Evolutionary conservation across 2,329 filamentous ascomycete genomes (phyloP).

Genomic region (Pseudopithomyces maydicus): DNA sequence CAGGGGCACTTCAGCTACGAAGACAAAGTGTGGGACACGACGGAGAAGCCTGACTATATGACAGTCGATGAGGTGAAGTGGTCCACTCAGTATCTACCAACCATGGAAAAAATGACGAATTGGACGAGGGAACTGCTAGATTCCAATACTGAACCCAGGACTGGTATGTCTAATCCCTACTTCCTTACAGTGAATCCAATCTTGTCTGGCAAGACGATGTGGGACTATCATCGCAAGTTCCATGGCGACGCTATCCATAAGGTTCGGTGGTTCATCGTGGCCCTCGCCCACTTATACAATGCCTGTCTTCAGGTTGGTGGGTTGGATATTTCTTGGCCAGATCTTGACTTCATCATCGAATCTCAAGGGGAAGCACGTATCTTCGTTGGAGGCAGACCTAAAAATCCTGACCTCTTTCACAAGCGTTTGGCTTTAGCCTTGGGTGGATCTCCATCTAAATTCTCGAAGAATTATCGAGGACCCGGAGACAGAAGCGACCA

Average conservation of each 20-base stretch:
- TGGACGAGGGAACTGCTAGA: conserved; percentile 13
- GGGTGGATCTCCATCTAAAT: conserved; percentile 1
- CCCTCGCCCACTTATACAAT: conserved; percentile 25
- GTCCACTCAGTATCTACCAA: conserved; percentile 15
- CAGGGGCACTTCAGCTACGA: conserved; percentile 21
- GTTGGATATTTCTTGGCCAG: conserved; percentile 17
- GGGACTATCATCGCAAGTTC: conserved; percentile 13
- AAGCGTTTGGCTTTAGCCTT: conserved; percentile 11
- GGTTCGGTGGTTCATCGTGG: conserved; percentile 20
- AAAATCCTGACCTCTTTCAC: conserved; percentile 16
- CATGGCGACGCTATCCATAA: conserved; percentile 13
- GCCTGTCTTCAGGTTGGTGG: conserved; percentile 22
- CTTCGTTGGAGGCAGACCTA: conserved; percentile 21
- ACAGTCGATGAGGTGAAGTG: conserved; percentile 19
- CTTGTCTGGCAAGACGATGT: conserved; percentile 16
- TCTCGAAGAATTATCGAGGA: conserved; percentile 10
- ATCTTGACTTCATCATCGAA: conserved; percentile 26
- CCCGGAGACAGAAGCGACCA: not conserved
- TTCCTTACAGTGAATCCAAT: conserved; percentile 20
- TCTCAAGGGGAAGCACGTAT: conserved; percentile 19
- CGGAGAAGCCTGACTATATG: conserved; percentile 26
- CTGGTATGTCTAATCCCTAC: conserved; percentile 1
- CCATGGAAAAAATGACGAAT: conserved; percentile 8
- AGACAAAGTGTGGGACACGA: conserved; percentile 18
- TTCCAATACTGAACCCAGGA: not conserved